These are phyloP conservation scores for Deuterostichococcus epilithicus DNA, from an alignment of 139 green algal species.

Conservation along the genomic window DNA sequence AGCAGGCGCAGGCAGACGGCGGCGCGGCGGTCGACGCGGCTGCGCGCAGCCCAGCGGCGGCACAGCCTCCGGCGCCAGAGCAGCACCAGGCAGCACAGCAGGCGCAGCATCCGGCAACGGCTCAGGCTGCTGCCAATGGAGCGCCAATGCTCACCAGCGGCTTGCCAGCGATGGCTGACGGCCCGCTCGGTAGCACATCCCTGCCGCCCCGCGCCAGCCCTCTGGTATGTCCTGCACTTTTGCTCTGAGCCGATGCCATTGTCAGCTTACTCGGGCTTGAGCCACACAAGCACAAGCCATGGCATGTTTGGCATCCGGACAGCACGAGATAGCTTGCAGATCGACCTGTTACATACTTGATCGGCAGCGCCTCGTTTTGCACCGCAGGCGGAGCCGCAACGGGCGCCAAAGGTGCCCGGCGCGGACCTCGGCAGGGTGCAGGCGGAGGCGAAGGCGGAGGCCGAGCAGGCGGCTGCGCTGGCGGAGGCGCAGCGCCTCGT, in stretches of 20 bases:
- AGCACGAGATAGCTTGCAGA: too few species aligned
- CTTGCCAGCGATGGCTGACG: too few species aligned
- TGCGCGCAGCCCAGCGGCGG: not conserved
- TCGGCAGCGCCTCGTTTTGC: too few species aligned
- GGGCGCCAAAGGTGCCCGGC: too few species aligned
- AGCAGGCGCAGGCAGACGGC: not conserved
- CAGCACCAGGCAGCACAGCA: conserved; percentile 13
- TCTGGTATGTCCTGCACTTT: not conserved
- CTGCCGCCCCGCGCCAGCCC: not conserved
- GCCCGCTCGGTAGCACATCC: too few species aligned
- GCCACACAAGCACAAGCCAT: too few species aligned
- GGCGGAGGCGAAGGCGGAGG: not conserved
- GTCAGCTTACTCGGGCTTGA: too few species aligned
- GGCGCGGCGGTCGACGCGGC: not conserved
- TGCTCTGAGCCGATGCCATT: too few species aligned
- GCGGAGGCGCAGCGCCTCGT: conserved; percentile 12
- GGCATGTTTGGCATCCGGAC: too few species aligned
- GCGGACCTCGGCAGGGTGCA: not conserved
- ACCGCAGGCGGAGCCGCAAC: not conserved
- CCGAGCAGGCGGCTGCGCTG: not conserved
- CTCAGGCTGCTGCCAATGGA: not conserved
- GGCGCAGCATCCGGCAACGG: not conserved
- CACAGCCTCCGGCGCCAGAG: not conserved
- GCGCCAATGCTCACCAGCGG: not conserved
- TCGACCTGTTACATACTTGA: too few species aligned